Base-by-base conservation (phyloP, 257 asterid species). In the Scutellaria galericulata region DNA sequence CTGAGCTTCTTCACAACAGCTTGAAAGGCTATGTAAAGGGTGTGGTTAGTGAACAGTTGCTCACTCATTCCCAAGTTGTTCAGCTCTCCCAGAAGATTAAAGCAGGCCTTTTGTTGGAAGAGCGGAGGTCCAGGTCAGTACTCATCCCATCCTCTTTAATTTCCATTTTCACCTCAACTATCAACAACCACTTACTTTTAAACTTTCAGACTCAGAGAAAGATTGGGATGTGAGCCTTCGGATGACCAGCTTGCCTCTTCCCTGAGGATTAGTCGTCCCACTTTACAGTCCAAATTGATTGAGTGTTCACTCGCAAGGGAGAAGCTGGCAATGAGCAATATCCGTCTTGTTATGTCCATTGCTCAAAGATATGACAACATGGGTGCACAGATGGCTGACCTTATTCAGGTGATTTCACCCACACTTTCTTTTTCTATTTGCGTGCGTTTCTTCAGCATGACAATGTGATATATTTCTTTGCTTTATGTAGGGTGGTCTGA, bases 351-450 rank as follows among this genome's bases (percentile, higher is more conserved):
- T 78, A 91, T 91, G 96, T 91, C 97, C 58, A 88, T 94, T 27
- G 98, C 99, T 61, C 98, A 88, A 75, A 89, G 86, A 87, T 94
- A 91, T 64, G 97, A 92, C 68, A 85, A 91, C 82, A 84, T 88
- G 97, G 98, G 99, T 77, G 97, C 88, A 73, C 90, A 94, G 80
- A 83, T 90, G 97, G 83, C 95, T 66, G 99, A 94, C 80, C 98
- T 94, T 69, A 66, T 94, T 79, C 99, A 93, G 96, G 98, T 92
- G 70, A 76, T 27, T 74, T 65, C 31, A 66, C 78, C 20, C 46
- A 62, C 48, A 4, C 7, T 18, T 59, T 20, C 14, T 59, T 2
- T 65, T 11, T 6, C 7, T 31, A 15, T 58, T 58, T 67, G 40
- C 54, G 31, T 57, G 48, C 22, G 15, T 70, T 3, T 1, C 3